Conservation (phyloP, 768 basidiomycete species). For the Lactifluus rugatus region DNA sequence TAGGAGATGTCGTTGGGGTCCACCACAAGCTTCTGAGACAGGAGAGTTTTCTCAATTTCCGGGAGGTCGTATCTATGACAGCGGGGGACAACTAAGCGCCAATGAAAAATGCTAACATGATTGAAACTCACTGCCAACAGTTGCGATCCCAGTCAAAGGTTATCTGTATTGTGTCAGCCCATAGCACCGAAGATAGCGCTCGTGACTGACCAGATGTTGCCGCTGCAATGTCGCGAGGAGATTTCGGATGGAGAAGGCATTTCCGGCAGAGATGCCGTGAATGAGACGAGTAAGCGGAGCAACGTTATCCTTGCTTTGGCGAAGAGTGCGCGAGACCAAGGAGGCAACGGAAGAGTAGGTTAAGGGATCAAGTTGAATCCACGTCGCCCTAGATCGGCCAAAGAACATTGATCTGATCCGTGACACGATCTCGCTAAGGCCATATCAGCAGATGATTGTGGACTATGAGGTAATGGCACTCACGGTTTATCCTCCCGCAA, state of each 20-base stretch:
- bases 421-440: slow-evolving; percentile 32
- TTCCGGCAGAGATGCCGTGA: slow-evolving; percentile 50
- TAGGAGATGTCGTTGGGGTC: slow-evolving; percentile 58
- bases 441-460: too few relatives aligned
- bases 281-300: slow-evolving; percentile 45
- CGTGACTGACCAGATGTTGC: slow-evolving; percentile 45
- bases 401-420: slow-evolving; percentile 49
- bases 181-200: neutral
- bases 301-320: slow-evolving; percentile 47
- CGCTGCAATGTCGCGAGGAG: slow-evolving; percentile 54
- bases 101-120: neutral
- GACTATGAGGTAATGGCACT: slow-evolving; percentile 10
- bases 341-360: slow-evolving; percentile 44
- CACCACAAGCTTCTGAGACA: slow-evolving; percentile 38
- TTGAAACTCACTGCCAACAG: slow-evolving; percentile 47
- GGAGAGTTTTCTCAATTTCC: slow-evolving; percentile 45
- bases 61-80: slow-evolving; percentile 42
- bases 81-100: neutral
- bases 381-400: slow-evolving; percentile 47
- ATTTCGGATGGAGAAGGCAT: slow-evolving; percentile 60
- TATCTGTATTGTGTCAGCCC: slow-evolving; percentile 33
- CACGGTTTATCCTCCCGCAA: slow-evolving; percentile 45
- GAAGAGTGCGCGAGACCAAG: slow-evolving; percentile 55
- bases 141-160: slow-evolving; percentile 57
- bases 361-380: slow-evolving; percentile 58